These are phyloP conservation scores for Aureoboletus auriporus DNA, from an alignment of 768 basidiomycete species.

Conservation along the genomic window DNA sequence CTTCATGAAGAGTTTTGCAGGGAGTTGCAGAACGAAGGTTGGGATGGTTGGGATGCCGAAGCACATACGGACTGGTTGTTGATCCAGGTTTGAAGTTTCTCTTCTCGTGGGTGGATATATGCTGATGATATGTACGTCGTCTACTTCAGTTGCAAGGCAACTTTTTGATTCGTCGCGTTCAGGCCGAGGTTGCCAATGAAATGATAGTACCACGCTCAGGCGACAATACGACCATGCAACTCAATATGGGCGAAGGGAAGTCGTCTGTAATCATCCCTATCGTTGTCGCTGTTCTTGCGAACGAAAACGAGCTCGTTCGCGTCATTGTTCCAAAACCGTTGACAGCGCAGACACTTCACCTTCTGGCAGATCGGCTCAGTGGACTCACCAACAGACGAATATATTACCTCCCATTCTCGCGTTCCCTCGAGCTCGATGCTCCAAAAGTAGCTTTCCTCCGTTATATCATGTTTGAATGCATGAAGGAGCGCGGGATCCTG, in stretches of 20 bases:
- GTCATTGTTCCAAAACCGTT: slow-evolving; percentile 47
- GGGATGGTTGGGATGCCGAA: slow-evolving; percentile 14
- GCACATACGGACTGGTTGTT: slow-evolving; percentile 38
- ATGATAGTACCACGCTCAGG: slow-evolving; percentile 39
- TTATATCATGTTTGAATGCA: slow-evolving; percentile 34
- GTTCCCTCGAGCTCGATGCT: slow-evolving; percentile 10
- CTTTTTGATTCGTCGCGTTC: slow-evolving; percentile 39
- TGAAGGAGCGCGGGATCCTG: slow-evolving; percentile 35
- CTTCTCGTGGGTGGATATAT: neutral
- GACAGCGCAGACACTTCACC: slow-evolving; percentile 41
- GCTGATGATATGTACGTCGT: neutral
- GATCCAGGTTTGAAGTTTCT: too few species aligned
- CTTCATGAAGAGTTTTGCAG: slow-evolving; percentile 28
- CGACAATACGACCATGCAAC: slow-evolving; percentile 39
- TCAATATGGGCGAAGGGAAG: slow-evolving; percentile 59
- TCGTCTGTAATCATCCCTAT: slow-evolving; percentile 44
- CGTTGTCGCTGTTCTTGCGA: slow-evolving; percentile 35
- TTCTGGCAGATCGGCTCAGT: slow-evolving; percentile 37
- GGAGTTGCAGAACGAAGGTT: slow-evolving; percentile 19
- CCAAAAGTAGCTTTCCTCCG: slow-evolving; percentile 13
- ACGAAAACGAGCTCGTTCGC: slow-evolving; percentile 39
- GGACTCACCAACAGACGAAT: slow-evolving; percentile 43
- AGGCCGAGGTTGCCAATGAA: slow-evolving; percentile 36
- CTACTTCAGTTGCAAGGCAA: slow-evolving; percentile 45
- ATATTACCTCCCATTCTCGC: slow-evolving; percentile 45